Conservation (phyloP, 805 yeast genomes). For the Saturnispora diversa region DNA sequence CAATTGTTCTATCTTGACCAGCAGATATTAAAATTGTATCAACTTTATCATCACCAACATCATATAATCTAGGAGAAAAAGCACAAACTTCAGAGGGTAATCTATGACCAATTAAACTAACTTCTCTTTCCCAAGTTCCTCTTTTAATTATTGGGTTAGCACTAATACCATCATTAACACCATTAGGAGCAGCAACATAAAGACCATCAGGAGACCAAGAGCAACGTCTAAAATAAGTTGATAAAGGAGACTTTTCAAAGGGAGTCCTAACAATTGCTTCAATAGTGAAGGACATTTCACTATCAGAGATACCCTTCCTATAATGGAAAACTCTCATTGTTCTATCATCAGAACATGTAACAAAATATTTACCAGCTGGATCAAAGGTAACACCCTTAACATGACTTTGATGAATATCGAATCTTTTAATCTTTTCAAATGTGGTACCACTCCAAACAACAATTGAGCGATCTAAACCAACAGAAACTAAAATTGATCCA, state of each 20-base stretch:
- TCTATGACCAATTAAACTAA: conserved; percentile 74
- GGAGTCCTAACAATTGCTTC: conserved; percentile 82
- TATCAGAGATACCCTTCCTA: conserved; percentile 51
- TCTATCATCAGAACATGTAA: conserved; percentile 94
- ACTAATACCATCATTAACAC: conserved; percentile 75
- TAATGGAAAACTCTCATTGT: conserved; percentile 83
- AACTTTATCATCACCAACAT: conserved; percentile 23
- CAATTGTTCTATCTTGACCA: conserved; percentile 86
- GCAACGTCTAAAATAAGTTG: conserved; percentile 78
- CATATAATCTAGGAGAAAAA: conserved; percentile 64
- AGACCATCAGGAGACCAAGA: conserved; percentile 94
- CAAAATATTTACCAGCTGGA: conserved; percentile 96
- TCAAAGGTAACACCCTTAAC: conserved; percentile 96
- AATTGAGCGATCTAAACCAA: conserved; percentile 87
- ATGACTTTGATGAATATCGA: conserved; percentile 89
- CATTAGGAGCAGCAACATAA: conserved; percentile 78
- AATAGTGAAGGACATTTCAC: conserved; percentile 72
- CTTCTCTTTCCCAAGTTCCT: conserved; percentile 72
- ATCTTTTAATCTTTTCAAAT: conserved; percentile 79
- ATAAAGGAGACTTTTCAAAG: conserved; percentile 79
- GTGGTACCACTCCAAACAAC: conserved; percentile 92
- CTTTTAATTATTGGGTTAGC: conserved; percentile 66
- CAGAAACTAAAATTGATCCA: conserved; percentile 81
- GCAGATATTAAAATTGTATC: conserved; percentile 82
- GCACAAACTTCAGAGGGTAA: conserved; percentile 77